phyloP scores from a whole-genome alignment of 768 basidiomycete genomes.

The Lactarius trivialis region DNA sequence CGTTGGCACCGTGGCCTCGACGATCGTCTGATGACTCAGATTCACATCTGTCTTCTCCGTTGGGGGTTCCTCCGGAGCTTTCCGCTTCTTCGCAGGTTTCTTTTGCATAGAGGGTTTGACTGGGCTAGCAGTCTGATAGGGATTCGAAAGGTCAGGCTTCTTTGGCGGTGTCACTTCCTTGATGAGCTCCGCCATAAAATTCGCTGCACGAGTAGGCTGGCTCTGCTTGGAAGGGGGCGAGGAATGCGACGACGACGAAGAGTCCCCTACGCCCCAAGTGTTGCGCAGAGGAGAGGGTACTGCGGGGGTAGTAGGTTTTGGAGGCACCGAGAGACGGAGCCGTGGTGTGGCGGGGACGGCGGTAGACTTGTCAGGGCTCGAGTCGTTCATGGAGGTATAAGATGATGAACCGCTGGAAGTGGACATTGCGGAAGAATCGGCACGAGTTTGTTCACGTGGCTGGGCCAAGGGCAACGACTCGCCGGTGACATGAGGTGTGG shows the following conservation, averaged over 20 bases:
- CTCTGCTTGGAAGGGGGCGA: slow-evolving; percentile 26
- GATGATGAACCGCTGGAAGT: slow-evolving; percentile 15
- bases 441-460: slow-evolving; percentile 11
- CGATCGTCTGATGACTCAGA: slow-evolving; percentile 57
- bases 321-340: slow-evolving; percentile 24
- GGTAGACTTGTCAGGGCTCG: slow-evolving; percentile 18
- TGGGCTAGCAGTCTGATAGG: slow-evolving; percentile 69
- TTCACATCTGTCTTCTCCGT: slow-evolving; percentile 25
- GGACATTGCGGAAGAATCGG: slow-evolving; percentile 11
- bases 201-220: slow-evolving; percentile 60
- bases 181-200: slow-evolving; percentile 61
- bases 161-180: slow-evolving; percentile 61
- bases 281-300: slow-evolving; percentile 72
- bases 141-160: slow-evolving; percentile 65
- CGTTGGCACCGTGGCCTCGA: slow-evolving; percentile 69
- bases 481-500: slow-evolving; percentile 31
- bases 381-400: slow-evolving; percentile 16
- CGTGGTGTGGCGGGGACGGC: slow-evolving; percentile 23
- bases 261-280: slow-evolving; percentile 50
- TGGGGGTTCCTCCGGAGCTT: slow-evolving; percentile 26
- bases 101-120: slow-evolving; percentile 36
- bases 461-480: slow-evolving; percentile 17
- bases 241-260: slow-evolving; percentile 30
- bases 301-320: slow-evolving; percentile 54
- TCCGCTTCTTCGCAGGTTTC: slow-evolving; percentile 27